These are phyloP conservation scores for Malus hybrid DNA, from an alignment of 331 rosid species.

Conservation along the genomic window DNA sequence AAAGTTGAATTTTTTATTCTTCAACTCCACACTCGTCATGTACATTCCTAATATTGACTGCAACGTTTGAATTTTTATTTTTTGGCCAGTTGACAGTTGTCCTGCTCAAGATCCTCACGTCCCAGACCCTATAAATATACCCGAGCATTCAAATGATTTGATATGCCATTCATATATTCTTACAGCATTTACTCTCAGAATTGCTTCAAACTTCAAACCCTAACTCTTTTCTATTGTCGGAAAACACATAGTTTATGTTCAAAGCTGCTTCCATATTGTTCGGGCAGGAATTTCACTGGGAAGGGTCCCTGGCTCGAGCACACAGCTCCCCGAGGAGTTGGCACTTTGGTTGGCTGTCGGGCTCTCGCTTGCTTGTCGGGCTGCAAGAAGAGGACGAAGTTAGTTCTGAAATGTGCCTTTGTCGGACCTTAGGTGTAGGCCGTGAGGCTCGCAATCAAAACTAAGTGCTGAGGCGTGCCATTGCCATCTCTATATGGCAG, in stretches of 20 bases:
- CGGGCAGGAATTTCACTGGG: no score
- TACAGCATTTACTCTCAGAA: not conserved
- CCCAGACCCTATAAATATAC: not conserved
- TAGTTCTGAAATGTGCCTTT: no score
- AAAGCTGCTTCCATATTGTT: not conserved
- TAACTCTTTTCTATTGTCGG: not conserved
- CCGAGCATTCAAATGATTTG: not conserved
- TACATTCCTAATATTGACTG: not conserved
- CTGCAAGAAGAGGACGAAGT: no score
- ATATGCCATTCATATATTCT: not conserved
- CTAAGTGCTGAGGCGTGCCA: no score
- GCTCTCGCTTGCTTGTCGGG: no score
- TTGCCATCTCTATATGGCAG: no score
- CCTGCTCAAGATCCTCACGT: not conserved
- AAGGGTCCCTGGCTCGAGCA: no score
- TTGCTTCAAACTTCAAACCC: not conserved
- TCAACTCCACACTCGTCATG: not conserved
- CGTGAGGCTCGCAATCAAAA: no score
- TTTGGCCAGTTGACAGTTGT: not conserved
- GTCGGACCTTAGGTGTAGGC: no score
- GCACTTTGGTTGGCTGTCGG: no score
- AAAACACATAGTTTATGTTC: not conserved
- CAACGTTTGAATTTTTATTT: not conserved
- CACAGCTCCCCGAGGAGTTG: no score
- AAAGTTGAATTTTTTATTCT: not conserved